Percentiles rank a stretch among this genome's conserved stretches.
Evolutionary conservation across 2,329 filamentous ascomycete genomes (phyloP).

Genomic region (Trichoderma breve): DNA sequence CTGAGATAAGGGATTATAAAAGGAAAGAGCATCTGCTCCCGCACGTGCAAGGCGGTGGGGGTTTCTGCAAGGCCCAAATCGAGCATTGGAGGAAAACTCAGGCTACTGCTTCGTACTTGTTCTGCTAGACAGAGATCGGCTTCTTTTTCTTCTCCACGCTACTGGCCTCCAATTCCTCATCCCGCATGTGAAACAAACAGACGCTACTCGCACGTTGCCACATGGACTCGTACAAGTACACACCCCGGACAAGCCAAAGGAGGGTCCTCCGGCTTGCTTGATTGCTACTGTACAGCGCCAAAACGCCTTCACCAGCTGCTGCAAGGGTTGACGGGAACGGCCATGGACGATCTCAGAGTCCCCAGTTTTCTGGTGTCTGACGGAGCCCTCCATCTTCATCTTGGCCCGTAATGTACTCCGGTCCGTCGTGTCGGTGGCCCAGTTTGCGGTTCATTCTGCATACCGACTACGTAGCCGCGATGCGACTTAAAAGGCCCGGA

Average conservation of each 20-base stretch:
- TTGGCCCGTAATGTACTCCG: background rate
- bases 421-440: background rate
- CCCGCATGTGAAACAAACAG: background rate
- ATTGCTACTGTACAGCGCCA: background rate
- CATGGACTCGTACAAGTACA: background rate
- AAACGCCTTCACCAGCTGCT: background rate
- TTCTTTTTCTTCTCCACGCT: background rate
- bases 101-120: background rate
- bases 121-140: background rate
- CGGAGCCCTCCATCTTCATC: conserved; percentile 7
- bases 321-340: conserved; percentile 10
- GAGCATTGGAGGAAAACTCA: background rate
- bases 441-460: background rate
- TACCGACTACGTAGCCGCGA: background rate
- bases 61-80: background rate
- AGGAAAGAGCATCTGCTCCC: background rate
- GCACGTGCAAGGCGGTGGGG: conserved; percentile 15
- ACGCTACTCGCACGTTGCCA: background rate
- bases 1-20: background rate
- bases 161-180: background rate
- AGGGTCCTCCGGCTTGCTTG: background rate
- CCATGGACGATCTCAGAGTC: background rate
- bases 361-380: conserved; percentile 5
- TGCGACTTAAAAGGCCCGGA: conserved; percentile 19
- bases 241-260: background rate